Base-by-base conservation (phyloP, 495 filamentous ascomycete genomes). In the Penicillium soppii region DNA sequence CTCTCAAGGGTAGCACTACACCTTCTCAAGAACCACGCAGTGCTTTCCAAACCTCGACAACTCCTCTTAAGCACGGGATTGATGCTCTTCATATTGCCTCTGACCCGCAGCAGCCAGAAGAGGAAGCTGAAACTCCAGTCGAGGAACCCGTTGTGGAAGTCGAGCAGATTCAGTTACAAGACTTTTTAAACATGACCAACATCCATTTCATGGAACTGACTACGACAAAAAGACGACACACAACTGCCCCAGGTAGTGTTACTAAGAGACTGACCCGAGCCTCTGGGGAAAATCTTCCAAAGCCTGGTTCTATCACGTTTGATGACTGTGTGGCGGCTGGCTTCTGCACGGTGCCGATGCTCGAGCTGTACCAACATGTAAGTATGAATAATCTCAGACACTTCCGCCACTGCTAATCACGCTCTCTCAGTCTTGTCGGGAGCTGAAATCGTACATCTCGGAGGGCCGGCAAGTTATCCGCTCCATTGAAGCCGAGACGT, bases 161-260 rank as follows among this genome's bases (percentile, higher is more conserved):
- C 38, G 85, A 89, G 48, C 82, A 83, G 12, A 91, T 98, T 21
- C 86, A 91, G 43, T 75, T 98, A 2, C 89, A 95, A 59, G 87
- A 96, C 30, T 98, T 98, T 70, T 71, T 98, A 38, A 89, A 96
- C 58, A 83, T 96, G 82, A 97, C 94, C 5, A 90, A 86, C 50
- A 96, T 98, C 57, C 88, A 91, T 32, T 98, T 98, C 71, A 96
- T 98, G 86, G 95, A 98, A 61, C 77, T 96, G 22, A 87, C 80
- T 2, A 97, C 89, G 2, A 97, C 92, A 0, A 98, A 97, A 67
- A 77, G 94, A 53, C 78, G 94, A 37, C 88, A 92, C 61, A 97
- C 94, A 0, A 82, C 85, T 26, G 90, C 80, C 1, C 85, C 87
- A 15, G 75, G 76, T 46, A 67, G 67, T 63, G 68, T 62, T 40